Conservation (phyloP, 306 rosid species). For the Lathyrus oleraceus region DNA sequence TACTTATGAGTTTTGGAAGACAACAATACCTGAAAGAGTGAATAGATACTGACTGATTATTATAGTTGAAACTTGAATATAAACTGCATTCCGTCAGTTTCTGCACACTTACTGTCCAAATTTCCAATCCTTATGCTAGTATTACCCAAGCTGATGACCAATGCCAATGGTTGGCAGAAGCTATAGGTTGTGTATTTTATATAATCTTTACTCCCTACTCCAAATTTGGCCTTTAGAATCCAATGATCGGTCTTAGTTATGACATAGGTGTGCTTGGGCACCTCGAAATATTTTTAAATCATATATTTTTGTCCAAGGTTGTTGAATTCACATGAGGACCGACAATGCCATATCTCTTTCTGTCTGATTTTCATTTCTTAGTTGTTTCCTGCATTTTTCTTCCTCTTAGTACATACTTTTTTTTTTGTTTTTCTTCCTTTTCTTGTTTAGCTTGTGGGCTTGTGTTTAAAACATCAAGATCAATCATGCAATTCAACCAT, state of each 20-base stretch:
- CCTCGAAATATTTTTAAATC: neutral
- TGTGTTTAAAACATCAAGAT: neutral
- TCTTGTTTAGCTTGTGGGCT: neutral
- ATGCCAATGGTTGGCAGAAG: constrained; percentile 15
- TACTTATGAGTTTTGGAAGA: neutral
- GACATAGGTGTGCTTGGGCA: neutral
- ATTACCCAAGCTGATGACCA: neutral
- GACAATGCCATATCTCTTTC: neutral
- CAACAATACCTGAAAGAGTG: neutral
- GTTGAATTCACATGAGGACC: neutral
- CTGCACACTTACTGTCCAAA: neutral
- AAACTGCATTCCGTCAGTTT: neutral
- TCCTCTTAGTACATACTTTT: neutral
- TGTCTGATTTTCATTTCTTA: neutral
- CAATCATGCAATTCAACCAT: too few species aligned
- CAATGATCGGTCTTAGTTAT: neutral
- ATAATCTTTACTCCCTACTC: neutral
- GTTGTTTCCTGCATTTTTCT: neutral
- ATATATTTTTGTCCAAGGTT: neutral
- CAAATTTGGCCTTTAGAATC: constrained; percentile 17
- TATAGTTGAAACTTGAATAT: constrained; percentile 17
- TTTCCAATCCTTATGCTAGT: neutral
- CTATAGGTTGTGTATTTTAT: constrained; percentile 9
- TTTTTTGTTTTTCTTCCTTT: neutral
- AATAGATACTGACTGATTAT: constrained; percentile 6